Evolutionary conservation across 2,329 filamentous ascomycete genomes (phyloP).

Genomic region (Capronia coronata): DNA sequence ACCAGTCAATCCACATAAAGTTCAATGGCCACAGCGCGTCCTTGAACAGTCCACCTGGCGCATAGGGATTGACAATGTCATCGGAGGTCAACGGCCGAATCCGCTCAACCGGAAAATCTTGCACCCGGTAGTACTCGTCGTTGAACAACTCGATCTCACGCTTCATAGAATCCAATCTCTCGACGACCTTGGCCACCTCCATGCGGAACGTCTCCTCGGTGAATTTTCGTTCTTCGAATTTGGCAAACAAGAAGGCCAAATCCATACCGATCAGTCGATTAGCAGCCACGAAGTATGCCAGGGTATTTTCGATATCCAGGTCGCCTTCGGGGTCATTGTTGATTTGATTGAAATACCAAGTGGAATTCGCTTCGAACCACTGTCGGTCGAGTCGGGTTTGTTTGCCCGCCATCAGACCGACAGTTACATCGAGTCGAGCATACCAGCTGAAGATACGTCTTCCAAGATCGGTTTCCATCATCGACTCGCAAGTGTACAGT

Average conservation of each 20-base stretch:
- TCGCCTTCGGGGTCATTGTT: constrained; percentile 47
- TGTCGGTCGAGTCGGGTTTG: constrained; percentile 65
- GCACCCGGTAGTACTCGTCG: constrained; percentile 57
- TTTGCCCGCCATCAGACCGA: constrained; percentile 74
- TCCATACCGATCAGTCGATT: constrained; percentile 71
- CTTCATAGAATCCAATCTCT: constrained; percentile 38
- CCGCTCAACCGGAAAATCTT: constrained; percentile 51
- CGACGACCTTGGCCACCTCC: constrained; percentile 53
- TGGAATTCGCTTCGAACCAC: constrained; percentile 65
- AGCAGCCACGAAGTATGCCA: constrained; percentile 60
- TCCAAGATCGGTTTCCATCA: constrained; percentile 63
- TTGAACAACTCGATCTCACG: constrained; percentile 57
- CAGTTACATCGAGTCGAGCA: constrained; percentile 76
- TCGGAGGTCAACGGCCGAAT: constrained; percentile 47
- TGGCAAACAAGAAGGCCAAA: constrained; percentile 70
- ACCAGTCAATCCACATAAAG: constrained; percentile 67
- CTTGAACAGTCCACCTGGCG: constrained; percentile 62
- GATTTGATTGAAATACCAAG: constrained; percentile 57
- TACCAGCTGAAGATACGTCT: constrained; percentile 83
- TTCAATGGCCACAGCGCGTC: constrained; percentile 68
- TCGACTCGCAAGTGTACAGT: constrained; percentile 69
- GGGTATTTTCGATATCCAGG: constrained; percentile 56
- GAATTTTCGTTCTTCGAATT: constrained; percentile 54
- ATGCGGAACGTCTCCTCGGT: constrained; percentile 56
- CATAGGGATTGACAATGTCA: constrained; percentile 68